Evolutionary conservation across 129 eudicot genomes (phyloP).

Genomic region (Flaveria sonorensis): DNA sequence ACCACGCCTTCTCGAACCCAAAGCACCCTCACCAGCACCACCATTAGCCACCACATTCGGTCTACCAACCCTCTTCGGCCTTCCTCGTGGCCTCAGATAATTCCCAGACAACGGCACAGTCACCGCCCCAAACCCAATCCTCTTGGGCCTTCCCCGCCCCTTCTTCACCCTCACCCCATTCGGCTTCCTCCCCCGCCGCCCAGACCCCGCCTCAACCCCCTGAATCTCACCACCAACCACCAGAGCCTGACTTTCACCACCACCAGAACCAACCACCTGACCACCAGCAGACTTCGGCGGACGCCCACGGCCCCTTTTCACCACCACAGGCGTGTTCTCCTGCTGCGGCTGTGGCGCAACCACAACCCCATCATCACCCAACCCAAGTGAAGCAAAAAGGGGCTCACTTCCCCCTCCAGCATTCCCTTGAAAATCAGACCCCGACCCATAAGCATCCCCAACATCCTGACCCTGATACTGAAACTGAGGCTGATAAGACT

Average conservation of each 20-base stretch:
- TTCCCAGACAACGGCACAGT: constrained; percentile 56
- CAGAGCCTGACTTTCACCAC: constrained; percentile 14
- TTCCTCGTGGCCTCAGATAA: constrained; percentile 52
- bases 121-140: constrained; percentile 35
- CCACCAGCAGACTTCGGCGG: constrained; percentile 41
- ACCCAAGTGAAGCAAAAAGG: constrained; percentile 47
- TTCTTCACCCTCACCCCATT: constrained; percentile 38
- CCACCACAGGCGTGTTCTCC: not conserved
- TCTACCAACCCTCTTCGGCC: constrained; percentile 59
- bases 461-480: constrained; percentile 22
- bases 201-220: constrained; percentile 36
- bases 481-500: constrained; percentile 26
- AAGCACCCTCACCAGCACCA: constrained; percentile 27
- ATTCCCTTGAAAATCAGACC: constrained; percentile 25
- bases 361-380: constrained; percentile 39
- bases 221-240: not conserved
- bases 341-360: not conserved
- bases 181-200: constrained; percentile 40
- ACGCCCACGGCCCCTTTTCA: constrained; percentile 53
- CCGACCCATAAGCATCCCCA: constrained; percentile 23
- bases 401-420: constrained; percentile 39
- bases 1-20: constrained; percentile 50
- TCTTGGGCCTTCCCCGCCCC: constrained; percentile 48
- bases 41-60: constrained; percentile 44
- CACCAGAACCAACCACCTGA: constrained; percentile 15